A percentile compares a stretch with the other conserved stretches of the same genome.
phyloP scores from a whole-genome alignment of 371 early-diverging fungal genomes.

The Mortierella sp. region DNA sequence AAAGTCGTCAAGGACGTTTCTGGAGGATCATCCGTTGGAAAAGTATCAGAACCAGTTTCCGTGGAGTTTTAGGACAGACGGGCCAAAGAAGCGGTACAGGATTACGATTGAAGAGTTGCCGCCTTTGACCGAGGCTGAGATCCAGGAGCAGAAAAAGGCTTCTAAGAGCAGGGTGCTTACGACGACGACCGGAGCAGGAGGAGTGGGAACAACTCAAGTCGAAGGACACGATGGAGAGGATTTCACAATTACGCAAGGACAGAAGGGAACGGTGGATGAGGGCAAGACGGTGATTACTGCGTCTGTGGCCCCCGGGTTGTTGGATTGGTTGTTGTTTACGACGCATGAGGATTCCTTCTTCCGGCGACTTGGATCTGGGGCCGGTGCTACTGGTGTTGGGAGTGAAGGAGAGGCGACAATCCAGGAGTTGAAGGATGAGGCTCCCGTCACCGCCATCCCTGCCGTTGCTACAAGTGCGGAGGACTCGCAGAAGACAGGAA shows the following conservation, averaged over 20 bases:
- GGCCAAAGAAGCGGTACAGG: conserved; percentile 21
- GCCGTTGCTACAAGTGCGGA: background rate
- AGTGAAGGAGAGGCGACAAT: conserved; percentile 20
- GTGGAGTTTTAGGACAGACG: conserved; percentile 27
- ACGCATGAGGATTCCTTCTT: conserved; percentile 58
- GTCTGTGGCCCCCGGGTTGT: conserved; percentile 41
- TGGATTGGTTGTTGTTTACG: conserved; percentile 57
- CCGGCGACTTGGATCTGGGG: conserved; percentile 27
- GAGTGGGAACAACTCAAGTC: background rate
- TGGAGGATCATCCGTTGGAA: conserved; percentile 19
- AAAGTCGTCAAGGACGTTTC: conserved; percentile 16
- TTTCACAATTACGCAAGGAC: conserved; percentile 40
- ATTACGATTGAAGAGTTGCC: conserved; percentile 43
- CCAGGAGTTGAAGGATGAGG: conserved; percentile 26
- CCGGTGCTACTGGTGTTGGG: background rate
- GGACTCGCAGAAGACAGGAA: conserved; percentile 11
- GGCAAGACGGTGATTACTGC: conserved; percentile 55
- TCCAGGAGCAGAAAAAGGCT: background rate
- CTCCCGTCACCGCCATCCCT: too few species aligned
- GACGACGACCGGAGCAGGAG: conserved; percentile 8
- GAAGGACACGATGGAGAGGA: conserved; percentile 13
- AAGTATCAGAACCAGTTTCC: conserved; percentile 8
- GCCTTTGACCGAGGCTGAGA: background rate
- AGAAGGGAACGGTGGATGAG: conserved; percentile 44
- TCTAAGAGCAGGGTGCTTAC: background rate